These are phyloP conservation scores for Excoecaria cochinchinensis DNA, from an alignment of 345 rosid genomes.

Conservation along the genomic window DNA sequence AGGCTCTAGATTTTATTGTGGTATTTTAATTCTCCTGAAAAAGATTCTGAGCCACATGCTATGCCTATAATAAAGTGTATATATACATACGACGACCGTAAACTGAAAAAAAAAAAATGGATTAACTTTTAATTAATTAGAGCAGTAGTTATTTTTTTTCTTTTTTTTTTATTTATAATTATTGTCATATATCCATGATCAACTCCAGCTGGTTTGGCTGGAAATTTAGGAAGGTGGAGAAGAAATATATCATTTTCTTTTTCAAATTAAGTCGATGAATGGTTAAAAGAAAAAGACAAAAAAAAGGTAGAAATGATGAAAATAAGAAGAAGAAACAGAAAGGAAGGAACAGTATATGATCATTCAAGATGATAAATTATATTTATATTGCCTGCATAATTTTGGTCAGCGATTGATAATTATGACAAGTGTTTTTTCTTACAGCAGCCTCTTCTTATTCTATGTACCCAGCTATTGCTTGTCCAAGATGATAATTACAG, in stretches of 20 bases:
- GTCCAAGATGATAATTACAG: constrained; percentile 9
- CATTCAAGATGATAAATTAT: neutral
- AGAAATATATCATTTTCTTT: neutral
- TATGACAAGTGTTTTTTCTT: neutral
- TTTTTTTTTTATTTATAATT: too few relatives aligned
- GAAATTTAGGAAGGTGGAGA: neutral
- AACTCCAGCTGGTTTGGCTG: neutral
- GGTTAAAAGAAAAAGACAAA: neutral
- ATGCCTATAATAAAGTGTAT: neutral
- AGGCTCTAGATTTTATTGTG: neutral
- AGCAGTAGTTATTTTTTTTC: neutral
- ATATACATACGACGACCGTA: neutral
- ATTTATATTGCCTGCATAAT: neutral
- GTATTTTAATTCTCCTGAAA: neutral
- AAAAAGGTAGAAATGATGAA: neutral
- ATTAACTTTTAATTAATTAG: neutral
- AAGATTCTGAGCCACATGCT: constrained; percentile 15
- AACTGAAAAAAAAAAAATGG: neutral
- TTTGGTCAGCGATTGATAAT: neutral
- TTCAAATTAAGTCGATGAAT: too few relatives aligned
- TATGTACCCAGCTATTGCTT: constrained; percentile 9
- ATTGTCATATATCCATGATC: neutral
- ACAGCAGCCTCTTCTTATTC: constrained; percentile 7
- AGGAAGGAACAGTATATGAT: neutral
- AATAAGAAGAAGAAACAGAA: neutral